A percentile compares a stretch with the other conserved stretches of the same genome.
phyloP scores from a whole-genome alignment of 1,284 basidiomycete species.

The Tilletia horrida region DNA sequence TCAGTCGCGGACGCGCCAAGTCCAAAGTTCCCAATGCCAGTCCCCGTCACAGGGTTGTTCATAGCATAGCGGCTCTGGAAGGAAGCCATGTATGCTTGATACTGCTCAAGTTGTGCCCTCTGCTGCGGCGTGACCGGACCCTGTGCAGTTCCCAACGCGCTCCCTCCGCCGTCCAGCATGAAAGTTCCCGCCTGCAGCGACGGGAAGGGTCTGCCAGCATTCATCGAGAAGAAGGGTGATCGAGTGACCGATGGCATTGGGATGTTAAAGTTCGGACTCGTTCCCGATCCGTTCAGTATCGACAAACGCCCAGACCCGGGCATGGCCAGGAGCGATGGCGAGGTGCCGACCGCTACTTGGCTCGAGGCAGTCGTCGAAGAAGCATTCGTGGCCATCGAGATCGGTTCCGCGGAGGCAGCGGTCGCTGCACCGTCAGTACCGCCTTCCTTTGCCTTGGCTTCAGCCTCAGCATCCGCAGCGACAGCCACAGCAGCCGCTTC shows the following conservation, averaged over 20 bases:
- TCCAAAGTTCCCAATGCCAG: neutral
- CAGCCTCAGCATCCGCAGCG: constrained; percentile 2
- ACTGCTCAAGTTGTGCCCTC: constrained; percentile 10
- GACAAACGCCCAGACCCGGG: neutral
- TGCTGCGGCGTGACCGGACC: constrained; percentile 9
- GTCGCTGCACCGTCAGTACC: neutral
- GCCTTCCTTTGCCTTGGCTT: neutral
- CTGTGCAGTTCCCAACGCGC: neutral
- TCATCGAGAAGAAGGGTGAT: constrained; percentile 8
- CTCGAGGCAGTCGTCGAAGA: too few relatives aligned
- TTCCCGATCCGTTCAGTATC: constrained; percentile 6
- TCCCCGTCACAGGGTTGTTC: neutral
- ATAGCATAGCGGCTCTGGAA: constrained; percentile 17
- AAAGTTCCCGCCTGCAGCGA: neutral
- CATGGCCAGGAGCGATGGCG: constrained; percentile 4
- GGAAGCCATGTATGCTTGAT: constrained; percentile 11
- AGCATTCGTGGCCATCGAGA: too few relatives aligned
- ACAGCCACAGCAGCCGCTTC: constrained; percentile 7
- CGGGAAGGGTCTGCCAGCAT: neutral
- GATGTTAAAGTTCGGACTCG: neutral
- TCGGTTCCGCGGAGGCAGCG: too few relatives aligned
- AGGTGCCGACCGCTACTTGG: neutral
- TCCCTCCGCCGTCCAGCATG: constrained; percentile 10
- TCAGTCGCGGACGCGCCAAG: neutral
- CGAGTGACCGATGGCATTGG: constrained; percentile 1